Evolutionary conservation across 2,329 filamentous ascomycete genomes (phyloP).

Genomic region (Paracamarosporium sp.): DNA sequence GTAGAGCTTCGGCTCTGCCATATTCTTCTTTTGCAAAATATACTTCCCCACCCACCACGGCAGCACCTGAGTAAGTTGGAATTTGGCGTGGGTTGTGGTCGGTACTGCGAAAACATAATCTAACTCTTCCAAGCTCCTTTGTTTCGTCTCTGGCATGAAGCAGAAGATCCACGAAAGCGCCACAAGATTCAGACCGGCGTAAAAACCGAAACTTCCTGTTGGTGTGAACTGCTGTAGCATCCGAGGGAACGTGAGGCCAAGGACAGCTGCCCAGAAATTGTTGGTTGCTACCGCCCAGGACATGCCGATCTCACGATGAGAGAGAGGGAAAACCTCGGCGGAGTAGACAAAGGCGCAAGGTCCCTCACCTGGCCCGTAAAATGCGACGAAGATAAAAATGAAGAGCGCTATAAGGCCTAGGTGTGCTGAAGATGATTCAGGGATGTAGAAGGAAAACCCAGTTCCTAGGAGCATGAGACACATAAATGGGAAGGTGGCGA

Average conservation of each 20-base stretch:
- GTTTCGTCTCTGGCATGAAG: constrained; percentile 40
- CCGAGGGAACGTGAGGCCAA: constrained; percentile 48
- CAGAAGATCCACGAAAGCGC: constrained; percentile 39
- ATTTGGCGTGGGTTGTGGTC: constrained; percentile 42
- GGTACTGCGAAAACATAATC: constrained; percentile 50
- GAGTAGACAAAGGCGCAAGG: constrained; percentile 69
- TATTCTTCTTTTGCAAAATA: constrained; percentile 29
- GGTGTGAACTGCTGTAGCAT: constrained; percentile 44
- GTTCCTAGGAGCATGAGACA: no score
- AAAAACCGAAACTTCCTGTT: constrained; percentile 48
- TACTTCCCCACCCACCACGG: constrained; percentile 55
- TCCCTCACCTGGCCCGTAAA: constrained; percentile 51
- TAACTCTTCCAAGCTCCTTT: constrained; percentile 38
- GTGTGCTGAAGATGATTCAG: no score
- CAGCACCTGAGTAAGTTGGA: constrained; percentile 47
- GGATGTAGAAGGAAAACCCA: no score
- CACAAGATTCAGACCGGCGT: constrained; percentile 42
- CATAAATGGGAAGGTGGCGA: no score
- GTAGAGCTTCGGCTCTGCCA: neutral
- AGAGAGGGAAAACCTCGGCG: constrained; percentile 73
- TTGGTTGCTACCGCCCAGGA: constrained; percentile 51
- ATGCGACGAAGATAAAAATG: constrained; percentile 52
- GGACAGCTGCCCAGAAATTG: constrained; percentile 37
- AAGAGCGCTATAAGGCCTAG: constrained; percentile 58
- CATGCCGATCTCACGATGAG: constrained; percentile 61